Base-by-base conservation (phyloP, 345 rosid species). In the Raphanus raphanistrum region DNA sequence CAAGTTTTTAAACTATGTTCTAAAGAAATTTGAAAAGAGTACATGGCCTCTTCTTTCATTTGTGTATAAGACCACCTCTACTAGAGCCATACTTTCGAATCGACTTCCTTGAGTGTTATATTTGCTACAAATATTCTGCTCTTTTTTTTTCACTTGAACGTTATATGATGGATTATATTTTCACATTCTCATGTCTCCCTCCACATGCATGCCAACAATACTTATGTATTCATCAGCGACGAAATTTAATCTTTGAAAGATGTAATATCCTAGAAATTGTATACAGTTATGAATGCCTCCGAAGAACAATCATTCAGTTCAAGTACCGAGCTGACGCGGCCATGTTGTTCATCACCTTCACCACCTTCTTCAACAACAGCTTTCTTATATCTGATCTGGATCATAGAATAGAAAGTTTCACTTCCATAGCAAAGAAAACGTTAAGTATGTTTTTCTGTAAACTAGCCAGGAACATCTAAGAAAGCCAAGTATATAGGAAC, bases 71-170 rank as follows among this genome's bases (percentile, higher is more conserved):
- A 15, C 52, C 38, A 28, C 2, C 31, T n/a, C 10, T 36, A 29
- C 50, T 16, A 0, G 12, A 76, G 67, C 73, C 66, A 58, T 16
- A 68, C 68, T 45, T 43, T 68, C 67, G 43, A 36, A 55, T 66
- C 58, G 55, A 64, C 45, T 55, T 15, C 7, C n/a, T 66, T 64
- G 31, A 66, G 38, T 41, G 57, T 66, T 27, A 57, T 41, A 41
- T 41, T 41, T 41, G 48, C 48, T 41, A 41, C 48, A 41, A 36
- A 10, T 41, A 10, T 41, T 41, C 48, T 41, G 13, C 10, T 41
- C 2, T 38, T 41, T 38, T 32, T 38, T 41, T 38, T 9, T 41
- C 13, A 41, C 4, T 41, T 10, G 12, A 41, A 41, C 48, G n/a
- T 10, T 41, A 41, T 11, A 41, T 28, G 4, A 33, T 6, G 5